Conservation (phyloP, 805 yeast genomes). For the Wickerhamomyces bovis region DNA sequence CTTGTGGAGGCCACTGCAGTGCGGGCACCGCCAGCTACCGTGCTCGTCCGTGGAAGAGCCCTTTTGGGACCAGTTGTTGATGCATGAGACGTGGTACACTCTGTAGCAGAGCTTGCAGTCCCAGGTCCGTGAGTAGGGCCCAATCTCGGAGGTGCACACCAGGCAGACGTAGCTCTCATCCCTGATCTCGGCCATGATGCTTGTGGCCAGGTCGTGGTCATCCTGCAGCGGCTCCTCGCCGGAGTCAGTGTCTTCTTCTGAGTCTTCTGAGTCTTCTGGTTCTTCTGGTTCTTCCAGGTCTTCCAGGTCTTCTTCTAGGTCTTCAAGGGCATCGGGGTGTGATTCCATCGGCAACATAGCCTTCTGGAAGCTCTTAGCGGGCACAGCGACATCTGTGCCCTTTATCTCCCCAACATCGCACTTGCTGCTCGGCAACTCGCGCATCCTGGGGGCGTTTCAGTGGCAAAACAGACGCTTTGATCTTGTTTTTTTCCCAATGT, state of each 20-base stretch:
- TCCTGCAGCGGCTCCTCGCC: conserved; percentile 12
- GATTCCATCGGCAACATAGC: neutral
- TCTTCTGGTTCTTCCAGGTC: too few species aligned
- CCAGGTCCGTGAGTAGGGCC: conserved; percentile 63
- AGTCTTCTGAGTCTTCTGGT: neutral
- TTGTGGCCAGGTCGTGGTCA: conserved; percentile 25
- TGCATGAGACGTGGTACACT: conserved; percentile 82
- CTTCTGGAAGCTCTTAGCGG: neutral
- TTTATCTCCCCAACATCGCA: conserved; percentile 12
- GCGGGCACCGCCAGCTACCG: conserved; percentile 80
- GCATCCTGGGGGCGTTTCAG: neutral
- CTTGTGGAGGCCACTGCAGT: conserved; percentile 51
- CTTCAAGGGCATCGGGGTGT: neutral
- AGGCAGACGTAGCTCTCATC: conserved; percentile 76
- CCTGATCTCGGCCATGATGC: conserved; percentile 49
- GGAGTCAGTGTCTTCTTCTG: conserved; percentile 3
- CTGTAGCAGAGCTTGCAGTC: conserved; percentile 72
- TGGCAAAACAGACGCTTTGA: neutral
- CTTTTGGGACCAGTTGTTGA: conserved; percentile 77
- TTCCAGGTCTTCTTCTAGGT: neutral
- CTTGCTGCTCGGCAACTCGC: neutral
- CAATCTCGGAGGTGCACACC: conserved; percentile 83
- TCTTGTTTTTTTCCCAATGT: too few species aligned
- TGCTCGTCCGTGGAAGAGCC: conserved; percentile 60
- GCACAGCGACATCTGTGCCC: neutral